These are phyloP conservation scores for Aquilaria yunnanensis DNA, from an alignment of 345 rosid species.

Conservation along the genomic window DNA sequence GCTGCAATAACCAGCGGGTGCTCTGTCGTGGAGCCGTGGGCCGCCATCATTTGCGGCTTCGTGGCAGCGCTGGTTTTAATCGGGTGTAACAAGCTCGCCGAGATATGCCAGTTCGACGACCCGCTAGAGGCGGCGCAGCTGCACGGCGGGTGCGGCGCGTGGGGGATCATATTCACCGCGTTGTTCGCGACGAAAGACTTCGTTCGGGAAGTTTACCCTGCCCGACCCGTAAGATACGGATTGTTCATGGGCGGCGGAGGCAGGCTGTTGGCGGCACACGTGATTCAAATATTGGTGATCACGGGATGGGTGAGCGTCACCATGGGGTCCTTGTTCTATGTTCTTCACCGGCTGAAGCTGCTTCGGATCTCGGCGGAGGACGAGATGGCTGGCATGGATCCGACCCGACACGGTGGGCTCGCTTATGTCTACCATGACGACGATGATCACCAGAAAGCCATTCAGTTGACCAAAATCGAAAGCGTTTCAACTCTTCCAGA, in stretches of 20 bases:
- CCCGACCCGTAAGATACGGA: constrained; percentile 39
- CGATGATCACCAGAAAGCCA: constrained; percentile 34
- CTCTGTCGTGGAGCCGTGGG: constrained; percentile 93
- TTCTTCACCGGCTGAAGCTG: constrained; percentile 49
- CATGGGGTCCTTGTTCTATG: constrained; percentile 69
- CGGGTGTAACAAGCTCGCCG: constrained; percentile 70
- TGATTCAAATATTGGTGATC: constrained; percentile 65
- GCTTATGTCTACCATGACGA: constrained; percentile 76
- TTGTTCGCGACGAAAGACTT: constrained; percentile 55
- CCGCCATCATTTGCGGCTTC: constrained; percentile 83
- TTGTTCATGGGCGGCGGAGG: constrained; percentile 91
- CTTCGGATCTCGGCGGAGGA: constrained; percentile 66
- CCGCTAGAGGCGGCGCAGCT: constrained; percentile 82
- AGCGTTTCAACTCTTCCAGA: constrained; percentile 26
- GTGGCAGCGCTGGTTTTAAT: constrained; percentile 64
- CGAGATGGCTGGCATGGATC: constrained; percentile 85
- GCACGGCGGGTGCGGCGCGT: constrained; percentile 91
- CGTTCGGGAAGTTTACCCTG: constrained; percentile 48
- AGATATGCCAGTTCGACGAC: constrained; percentile 51
- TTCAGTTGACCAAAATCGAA: constrained; percentile 31
- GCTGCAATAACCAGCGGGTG: constrained; percentile 87
- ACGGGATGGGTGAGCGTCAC: constrained; percentile 79
- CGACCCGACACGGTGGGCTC: constrained; percentile 82
- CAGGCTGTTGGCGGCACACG: constrained; percentile 67
- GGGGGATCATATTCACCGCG: constrained; percentile 87